Conservation (phyloP, 192 early-diverging fungal genomes). For the Backusella psychrophila region DNA sequence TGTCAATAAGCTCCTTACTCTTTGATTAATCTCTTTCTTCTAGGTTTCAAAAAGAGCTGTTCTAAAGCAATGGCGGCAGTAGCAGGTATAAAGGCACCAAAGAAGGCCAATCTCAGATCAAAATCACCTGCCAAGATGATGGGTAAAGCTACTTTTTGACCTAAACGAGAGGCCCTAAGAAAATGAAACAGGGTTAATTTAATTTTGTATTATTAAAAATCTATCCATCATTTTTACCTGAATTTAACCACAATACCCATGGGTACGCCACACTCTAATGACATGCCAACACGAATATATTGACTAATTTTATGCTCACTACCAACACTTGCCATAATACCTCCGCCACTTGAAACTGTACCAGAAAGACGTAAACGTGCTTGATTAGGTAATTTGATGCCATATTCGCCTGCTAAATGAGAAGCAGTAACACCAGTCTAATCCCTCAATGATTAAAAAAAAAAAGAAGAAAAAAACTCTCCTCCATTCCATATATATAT, state of each 20-base stretch:
- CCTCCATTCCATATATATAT: not conserved
- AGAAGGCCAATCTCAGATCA: conserved; percentile 52
- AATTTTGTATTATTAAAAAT: not conserved
- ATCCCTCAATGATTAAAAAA: not conserved
- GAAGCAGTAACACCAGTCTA: conserved; percentile 55
- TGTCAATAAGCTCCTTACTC: conserved; percentile 33
- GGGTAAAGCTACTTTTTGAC: conserved; percentile 65
- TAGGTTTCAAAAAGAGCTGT: conserved; percentile 58
- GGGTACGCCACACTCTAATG: conserved; percentile 58
- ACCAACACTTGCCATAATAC: conserved; percentile 47
- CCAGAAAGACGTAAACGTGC: conserved; percentile 43
- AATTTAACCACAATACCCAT: conserved; percentile 60
- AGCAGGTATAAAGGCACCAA: conserved; percentile 53
- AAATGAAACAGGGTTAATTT: not conserved
- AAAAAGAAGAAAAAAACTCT: not conserved
- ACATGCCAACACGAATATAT: conserved; percentile 54
- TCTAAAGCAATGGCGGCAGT: conserved; percentile 52
- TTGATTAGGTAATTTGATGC: conserved; percentile 41
- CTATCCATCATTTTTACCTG: conserved; percentile 28
- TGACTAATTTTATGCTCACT: conserved; percentile 54
- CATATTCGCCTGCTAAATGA: conserved; percentile 49
- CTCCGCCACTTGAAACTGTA: conserved; percentile 48
- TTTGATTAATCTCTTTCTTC: conserved; percentile 47
- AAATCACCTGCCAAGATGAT: conserved; percentile 58
- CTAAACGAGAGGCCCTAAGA: conserved; percentile 58